Conservation (phyloP, 1,139 yeast genomes). For the Zygosaccharomyces pseudobailii region DNA sequence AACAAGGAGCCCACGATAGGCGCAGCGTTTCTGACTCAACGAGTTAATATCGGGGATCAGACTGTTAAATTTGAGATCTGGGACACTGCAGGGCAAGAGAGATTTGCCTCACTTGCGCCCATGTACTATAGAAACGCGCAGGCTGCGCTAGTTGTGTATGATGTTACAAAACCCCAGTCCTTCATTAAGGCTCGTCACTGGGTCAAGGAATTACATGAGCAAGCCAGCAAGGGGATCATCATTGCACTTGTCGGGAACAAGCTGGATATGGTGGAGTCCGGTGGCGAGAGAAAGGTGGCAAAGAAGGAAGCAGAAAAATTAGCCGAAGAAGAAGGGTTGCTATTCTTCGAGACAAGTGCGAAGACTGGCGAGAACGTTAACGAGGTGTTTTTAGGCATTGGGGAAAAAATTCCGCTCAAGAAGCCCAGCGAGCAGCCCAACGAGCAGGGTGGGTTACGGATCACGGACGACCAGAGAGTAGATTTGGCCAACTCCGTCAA, state of each 20-base stretch:
- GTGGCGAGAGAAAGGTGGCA: constrained; percentile 68
- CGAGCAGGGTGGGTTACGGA: constrained; percentile 15
- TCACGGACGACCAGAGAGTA: constrained; percentile 27
- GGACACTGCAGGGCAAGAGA: constrained; percentile 99
- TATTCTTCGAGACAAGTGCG: constrained; percentile 94
- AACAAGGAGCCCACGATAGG: constrained; percentile 97
- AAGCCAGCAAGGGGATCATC: constrained; percentile 83
- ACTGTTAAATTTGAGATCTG: constrained; percentile 95
- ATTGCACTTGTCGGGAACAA: constrained; percentile 95
- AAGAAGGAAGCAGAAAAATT: constrained; percentile 78
- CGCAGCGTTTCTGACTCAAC: constrained; percentile 93
- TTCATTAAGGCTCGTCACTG: constrained; percentile 98
- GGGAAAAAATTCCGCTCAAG: constrained; percentile 47
- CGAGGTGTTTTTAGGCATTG: constrained; percentile 88
- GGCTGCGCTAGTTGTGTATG: constrained; percentile 94
- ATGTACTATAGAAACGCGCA: constrained; percentile 99
- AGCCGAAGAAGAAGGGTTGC: constrained; percentile 77
- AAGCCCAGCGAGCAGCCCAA: constrained; percentile 16
- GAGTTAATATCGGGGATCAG: constrained; percentile 84
- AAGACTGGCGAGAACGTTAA: constrained; percentile 88
- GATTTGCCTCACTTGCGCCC: constrained; percentile 95
- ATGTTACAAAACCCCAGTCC: constrained; percentile 94
- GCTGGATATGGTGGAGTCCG: constrained; percentile 57
- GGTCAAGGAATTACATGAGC: constrained; percentile 96
- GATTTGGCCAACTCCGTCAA: constrained; percentile 19